phyloP scores from a whole-genome alignment of 306 rosid species.

The Castanea sativa region DNA sequence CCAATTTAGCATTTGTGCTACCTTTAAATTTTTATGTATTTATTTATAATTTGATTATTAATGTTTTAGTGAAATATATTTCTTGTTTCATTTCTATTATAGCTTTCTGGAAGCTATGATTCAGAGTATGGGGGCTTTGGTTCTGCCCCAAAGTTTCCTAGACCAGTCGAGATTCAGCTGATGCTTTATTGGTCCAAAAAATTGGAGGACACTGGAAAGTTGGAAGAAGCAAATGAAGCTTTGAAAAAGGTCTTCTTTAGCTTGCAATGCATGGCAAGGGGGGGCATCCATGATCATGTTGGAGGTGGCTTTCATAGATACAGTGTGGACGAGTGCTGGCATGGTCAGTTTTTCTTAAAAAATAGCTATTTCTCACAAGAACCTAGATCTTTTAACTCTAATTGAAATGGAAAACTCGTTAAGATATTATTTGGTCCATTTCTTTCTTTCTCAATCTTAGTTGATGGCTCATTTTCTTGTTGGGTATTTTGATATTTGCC shows the following conservation, averaged over 20 bases:
- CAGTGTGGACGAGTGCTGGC: constrained; percentile 98
- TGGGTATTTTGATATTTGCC: neutral
- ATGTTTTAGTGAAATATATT: constrained; percentile 13
- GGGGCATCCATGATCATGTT: constrained; percentile 87
- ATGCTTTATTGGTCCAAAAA: constrained; percentile 79
- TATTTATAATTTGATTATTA: constrained; percentile 2
- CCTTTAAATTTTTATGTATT: neutral
- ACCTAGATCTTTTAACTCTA: neutral
- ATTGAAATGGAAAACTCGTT: neutral
- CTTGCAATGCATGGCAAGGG: constrained; percentile 92
- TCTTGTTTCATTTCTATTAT: constrained; percentile 25
- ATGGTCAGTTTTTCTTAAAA: constrained; percentile 57
- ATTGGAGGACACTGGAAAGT: constrained; percentile 59
- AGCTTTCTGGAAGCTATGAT: constrained; percentile 85
- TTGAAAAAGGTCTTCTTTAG: constrained; percentile 58
- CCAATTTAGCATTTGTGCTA: neutral
- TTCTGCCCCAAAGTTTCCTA: constrained; percentile 92
- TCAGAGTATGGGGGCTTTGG: constrained; percentile 86
- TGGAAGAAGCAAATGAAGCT: constrained; percentile 42
- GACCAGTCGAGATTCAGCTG: constrained; percentile 90
- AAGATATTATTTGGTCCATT: neutral
- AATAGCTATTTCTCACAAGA: constrained; percentile 7
- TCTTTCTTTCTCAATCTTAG: neutral
- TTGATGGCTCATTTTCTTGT: neutral
- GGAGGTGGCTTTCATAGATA: constrained; percentile 99